Evolutionary conservation across 108 stramenopile genomes (phyloP), one percentile per base, ranked within the genome.

Genomic region (Cylindrotheca fusiformis): DNA sequence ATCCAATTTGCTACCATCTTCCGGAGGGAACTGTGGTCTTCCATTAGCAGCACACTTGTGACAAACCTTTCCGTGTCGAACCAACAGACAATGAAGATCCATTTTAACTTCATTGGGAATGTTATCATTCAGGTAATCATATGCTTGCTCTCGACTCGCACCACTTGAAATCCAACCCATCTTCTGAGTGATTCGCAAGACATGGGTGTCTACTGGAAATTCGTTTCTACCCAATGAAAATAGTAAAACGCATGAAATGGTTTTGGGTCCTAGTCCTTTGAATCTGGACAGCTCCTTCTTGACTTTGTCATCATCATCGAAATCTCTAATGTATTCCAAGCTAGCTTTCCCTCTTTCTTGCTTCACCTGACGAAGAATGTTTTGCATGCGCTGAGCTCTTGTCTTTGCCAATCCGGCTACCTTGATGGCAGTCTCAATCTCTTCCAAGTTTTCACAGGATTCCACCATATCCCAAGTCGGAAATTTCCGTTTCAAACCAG

Each of bases 201-300:
- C 90, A 50, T 91, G 90, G 8, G 90, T 91, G 58, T 91, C 90
- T 1, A 91, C 90, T 2, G 90, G 86, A 48, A 91, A 91, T 48
- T 91, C 90, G n/a, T 67, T 63, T 31, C 75, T 55, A 8, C 80
- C 84, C 48, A 91, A 56, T 4, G 84, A 77, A 67, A 91, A 91
- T 27, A 91, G 58, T 30, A 87, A 53, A 20, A 91, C 90, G 61
- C 90, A 91, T 10, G 86, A 83, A n/a, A 91, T 80, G 2, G 90
- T 91, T 52, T 91, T 91, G 24, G 85, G 85, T 25, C 90, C 90
- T 56, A 91, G 71, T 1, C 90, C 90, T 66, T 82, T 84, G 71
- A 86, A 86, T 48, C 84, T 60, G n/a, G 65, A 61, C 8, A 91
- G 60, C 32, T 86, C 80, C 45, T 59, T 66, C 48, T 84, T 67